Base-by-base conservation (phyloP, 1,284 basidiomycete species). In the Irpex lacteus region DNA sequence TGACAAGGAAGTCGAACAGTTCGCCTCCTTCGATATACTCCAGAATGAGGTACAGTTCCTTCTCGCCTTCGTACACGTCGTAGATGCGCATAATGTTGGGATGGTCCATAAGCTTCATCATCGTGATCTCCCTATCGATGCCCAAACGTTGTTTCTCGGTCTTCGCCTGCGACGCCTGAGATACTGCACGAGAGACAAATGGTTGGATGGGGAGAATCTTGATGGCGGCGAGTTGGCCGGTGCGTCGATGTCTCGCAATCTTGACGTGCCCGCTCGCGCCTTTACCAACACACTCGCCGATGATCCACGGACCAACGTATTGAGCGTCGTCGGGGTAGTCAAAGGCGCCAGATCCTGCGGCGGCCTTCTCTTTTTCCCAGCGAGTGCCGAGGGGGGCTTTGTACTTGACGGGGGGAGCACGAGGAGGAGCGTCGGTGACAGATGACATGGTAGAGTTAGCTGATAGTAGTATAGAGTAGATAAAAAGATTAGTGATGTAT, bases 21-120 rank as follows among this genome's bases (percentile, higher is more conserved):
- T 99, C 98, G 66, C 98, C 98, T 49, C 97, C 97, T 73, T 96
- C 91, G 57, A 98, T 93, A 73, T 98, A 99, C 77, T 99, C 98
- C 72, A 99, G 89, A 62, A 99, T 91, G 37, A 99, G 87, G 78
- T 94, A 98, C 54, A 98, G 89, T 71, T 98, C 94, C 71, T 87
- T 90, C 54, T 92, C 89, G 68, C 94, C 95, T 80, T 99, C 97
- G 80, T 94, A 98, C 55, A 99, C 96, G 73, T 99, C 98, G 78
- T 95, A 98, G 60, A 99, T 89, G 69, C 93, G 92, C 80, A 98
- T 85, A 67, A 99, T 93, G 77, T 98, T 98, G 3, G 96, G 97
- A 74, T 99, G 97, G 73, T 97, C 94, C 87, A 99, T 98, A 72
- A 95, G 90, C 78, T 98, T 98, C 97, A 99, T 98, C 87, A 99